These are phyloP conservation scores for Penicillium argentinense DNA, from an alignment of 495 filamentous ascomycete species.

Conservation along the genomic window DNA sequence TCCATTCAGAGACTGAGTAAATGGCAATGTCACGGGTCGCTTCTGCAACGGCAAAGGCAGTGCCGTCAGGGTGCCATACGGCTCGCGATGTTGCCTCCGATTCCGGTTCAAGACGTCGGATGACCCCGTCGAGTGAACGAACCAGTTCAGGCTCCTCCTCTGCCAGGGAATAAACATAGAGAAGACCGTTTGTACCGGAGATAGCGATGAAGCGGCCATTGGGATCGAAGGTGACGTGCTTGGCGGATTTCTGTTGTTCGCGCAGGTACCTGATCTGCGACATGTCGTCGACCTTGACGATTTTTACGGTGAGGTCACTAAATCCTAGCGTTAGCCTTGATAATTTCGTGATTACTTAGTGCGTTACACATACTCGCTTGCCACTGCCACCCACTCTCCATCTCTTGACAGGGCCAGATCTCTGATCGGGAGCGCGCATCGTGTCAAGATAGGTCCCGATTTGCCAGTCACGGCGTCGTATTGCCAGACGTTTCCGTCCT, in stretches of 20 bases:
- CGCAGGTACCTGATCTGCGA: slow-evolving; percentile 69
- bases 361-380: slow-evolving; percentile 72
- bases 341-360: background rate
- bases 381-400: slow-evolving; percentile 86
- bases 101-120: slow-evolving; percentile 74
- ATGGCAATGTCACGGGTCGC: slow-evolving; percentile 83
- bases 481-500: slow-evolving; percentile 89
- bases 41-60: slow-evolving; percentile 84
- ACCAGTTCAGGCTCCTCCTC: slow-evolving; percentile 79
- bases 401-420: slow-evolving; percentile 84
- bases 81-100: slow-evolving; percentile 73
- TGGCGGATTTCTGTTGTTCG: slow-evolving; percentile 79
- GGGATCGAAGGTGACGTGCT: slow-evolving; percentile 87
- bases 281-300: slow-evolving; percentile 80
- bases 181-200: slow-evolving; percentile 80
- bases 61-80: slow-evolving; percentile 92
- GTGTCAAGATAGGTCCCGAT: slow-evolving; percentile 70
- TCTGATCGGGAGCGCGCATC: slow-evolving; percentile 78
- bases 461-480: slow-evolving; percentile 76
- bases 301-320: slow-evolving; percentile 81
- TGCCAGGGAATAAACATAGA: slow-evolving; percentile 86
- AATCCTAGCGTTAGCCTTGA: slow-evolving; percentile 12
- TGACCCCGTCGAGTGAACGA: slow-evolving; percentile 81
- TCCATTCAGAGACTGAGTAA: slow-evolving; percentile 82
- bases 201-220: slow-evolving; percentile 73